A percentile compares a stretch with the other conserved stretches of the same genome.
These are phyloP conservation scores for Mrakia gelida DNA, from an alignment of 768 basidiomycete genomes.

Conservation along the genomic window DNA sequence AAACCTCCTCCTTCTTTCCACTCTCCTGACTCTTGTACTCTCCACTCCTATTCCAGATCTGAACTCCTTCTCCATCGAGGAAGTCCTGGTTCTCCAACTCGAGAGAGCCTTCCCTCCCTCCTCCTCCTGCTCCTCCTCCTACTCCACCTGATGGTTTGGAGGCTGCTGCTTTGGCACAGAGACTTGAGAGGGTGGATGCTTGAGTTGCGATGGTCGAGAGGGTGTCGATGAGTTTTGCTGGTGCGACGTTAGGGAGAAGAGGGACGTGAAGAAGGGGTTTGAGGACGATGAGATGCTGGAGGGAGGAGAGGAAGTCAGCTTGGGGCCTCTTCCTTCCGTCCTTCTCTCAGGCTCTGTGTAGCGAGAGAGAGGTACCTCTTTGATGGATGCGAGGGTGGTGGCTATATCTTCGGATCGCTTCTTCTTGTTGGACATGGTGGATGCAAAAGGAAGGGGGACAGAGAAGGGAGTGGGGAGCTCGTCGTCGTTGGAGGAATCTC, in stretches of 20 bases:
- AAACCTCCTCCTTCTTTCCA: background rate
- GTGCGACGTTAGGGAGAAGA: background rate
- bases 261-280: conserved; percentile 28
- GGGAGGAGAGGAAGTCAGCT: background rate
- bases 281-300: conserved; percentile 17
- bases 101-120: background rate
- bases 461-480: background rate
- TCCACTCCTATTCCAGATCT: conserved; percentile 24
- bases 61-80: conserved; percentile 24
- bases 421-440: background rate
- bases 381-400: background rate
- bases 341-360: background rate
- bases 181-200: background rate
- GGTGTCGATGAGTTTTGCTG: background rate
- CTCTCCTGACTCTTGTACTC: background rate
- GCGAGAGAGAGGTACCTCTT: background rate
- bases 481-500: background rate
- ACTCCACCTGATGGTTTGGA: background rate
- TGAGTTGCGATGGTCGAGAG: background rate
- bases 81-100: background rate
- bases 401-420: background rate
- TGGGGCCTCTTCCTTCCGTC: background rate
- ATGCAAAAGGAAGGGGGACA: background rate
- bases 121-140: too few species aligned
- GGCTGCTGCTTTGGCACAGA: background rate